phyloP scores from a whole-genome alignment of 805 yeast species.

The Debaryomyces tyrocola region DNA sequence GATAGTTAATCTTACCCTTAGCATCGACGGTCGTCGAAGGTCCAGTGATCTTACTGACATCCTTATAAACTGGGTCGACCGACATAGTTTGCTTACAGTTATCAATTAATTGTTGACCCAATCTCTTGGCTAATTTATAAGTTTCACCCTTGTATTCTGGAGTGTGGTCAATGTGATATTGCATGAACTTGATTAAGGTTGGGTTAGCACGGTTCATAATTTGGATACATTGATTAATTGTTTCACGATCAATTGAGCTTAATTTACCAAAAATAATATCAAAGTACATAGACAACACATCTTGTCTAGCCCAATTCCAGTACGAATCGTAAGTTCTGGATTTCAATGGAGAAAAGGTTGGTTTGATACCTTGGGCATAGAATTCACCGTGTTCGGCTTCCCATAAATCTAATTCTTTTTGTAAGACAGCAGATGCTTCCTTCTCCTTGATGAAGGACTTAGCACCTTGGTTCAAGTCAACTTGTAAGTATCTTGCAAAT shows the following conservation, averaged over 20 bases:
- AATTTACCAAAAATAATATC: conserved; percentile 94
- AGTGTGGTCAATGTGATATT: conserved; percentile 79
- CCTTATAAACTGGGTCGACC: conserved; percentile 90
- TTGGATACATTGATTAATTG: conserved; percentile 92
- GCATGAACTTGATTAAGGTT: conserved; percentile 92
- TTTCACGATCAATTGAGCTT: conserved; percentile 90
- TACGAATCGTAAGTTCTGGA: conserved; percentile 96
- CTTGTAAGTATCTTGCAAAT: conserved; percentile 89
- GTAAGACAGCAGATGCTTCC: conserved; percentile 80
- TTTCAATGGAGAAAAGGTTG: conserved; percentile 86
- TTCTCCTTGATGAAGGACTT: conserved; percentile 79
- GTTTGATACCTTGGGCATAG: conserved; percentile 88
- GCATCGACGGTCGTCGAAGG: conserved; percentile 87
- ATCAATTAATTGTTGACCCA: conserved; percentile 92
- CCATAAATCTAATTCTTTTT: conserved; percentile 90
- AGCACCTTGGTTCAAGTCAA: conserved; percentile 89
- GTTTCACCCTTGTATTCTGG: conserved; percentile 88
- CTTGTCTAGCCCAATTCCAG: conserved; percentile 99
- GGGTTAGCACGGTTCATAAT: conserved; percentile 98
- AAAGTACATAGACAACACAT: conserved; percentile 86
- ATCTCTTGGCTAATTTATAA: conserved; percentile 81
- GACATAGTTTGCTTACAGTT: conserved; percentile 86
- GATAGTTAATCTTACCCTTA: conserved; percentile 83
- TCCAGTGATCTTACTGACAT: conserved; percentile 90
- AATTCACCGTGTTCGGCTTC: conserved; percentile 82